A percentile compares a stretch with the other conserved stretches of the same genome.
These are phyloP conservation scores for Ogataea kodamae DNA, from an alignment of 805 yeast species.

Conservation along the genomic window DNA sequence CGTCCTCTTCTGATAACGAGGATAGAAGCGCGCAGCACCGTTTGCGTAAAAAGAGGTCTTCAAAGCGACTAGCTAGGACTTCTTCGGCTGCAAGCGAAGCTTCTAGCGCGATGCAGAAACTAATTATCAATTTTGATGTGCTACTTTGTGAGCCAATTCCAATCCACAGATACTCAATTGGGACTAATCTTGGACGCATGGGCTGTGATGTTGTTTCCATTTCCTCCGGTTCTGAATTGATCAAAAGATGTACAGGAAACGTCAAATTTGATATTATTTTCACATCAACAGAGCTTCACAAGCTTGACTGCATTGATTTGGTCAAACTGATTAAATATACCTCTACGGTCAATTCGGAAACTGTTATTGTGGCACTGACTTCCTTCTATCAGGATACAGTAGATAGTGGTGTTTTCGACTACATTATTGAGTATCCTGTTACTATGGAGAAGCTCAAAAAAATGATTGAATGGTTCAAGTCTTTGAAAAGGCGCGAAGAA, in stretches of 20 bases:
- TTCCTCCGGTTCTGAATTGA: slow-evolving; percentile 75
- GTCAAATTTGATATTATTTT: slow-evolving; percentile 81
- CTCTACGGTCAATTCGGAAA: slow-evolving; percentile 67
- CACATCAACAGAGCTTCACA: slow-evolving; percentile 66
- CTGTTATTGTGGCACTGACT: slow-evolving; percentile 76
- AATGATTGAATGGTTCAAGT: slow-evolving; percentile 28
- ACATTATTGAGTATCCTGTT: slow-evolving; percentile 72
- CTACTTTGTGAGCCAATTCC: slow-evolving; percentile 87
- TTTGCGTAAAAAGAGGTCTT: slow-evolving; percentile 51
- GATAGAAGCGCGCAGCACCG: slow-evolving; percentile 53
- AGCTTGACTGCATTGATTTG: slow-evolving; percentile 70
- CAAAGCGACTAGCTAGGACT: slow-evolving; percentile 33
- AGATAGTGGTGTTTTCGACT: slow-evolving; percentile 54
- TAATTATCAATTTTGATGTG: slow-evolving; percentile 49
- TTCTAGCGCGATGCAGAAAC: slow-evolving; percentile 16
- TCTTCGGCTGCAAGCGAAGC: slow-evolving; percentile 26
- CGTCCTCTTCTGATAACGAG: slow-evolving; percentile 70
- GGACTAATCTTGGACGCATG: slow-evolving; percentile 56
- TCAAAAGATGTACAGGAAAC: slow-evolving; percentile 76
- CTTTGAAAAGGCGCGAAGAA: slow-evolving; percentile 23
- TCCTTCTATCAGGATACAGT: slow-evolving; percentile 67
- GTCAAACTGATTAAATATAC: slow-evolving; percentile 74
- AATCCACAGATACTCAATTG: slow-evolving; percentile 65
- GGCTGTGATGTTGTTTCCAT: slow-evolving; percentile 83
- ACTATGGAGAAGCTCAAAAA: slow-evolving; percentile 33